Evolutionary conservation across 768 basidiomycete genomes (phyloP), one percentile per base, ranked within the genome.

Genomic region (Auriculariales sp.): DNA sequence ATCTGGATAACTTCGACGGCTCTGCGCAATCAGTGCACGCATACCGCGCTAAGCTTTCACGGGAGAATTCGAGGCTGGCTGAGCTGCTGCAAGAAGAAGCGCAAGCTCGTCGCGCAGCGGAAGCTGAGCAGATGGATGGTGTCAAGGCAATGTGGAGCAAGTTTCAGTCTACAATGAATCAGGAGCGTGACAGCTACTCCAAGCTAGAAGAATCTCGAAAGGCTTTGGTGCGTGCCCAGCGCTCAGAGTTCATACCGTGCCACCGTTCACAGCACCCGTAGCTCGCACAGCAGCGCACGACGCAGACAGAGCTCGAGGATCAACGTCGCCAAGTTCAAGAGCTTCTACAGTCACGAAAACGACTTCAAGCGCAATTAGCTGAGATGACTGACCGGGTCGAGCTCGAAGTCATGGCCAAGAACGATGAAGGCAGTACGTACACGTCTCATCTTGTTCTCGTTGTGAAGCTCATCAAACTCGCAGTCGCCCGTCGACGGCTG

Each of bases 121-220:
- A 81, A 51, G 69, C 75, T n/a, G 71, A 78, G 19, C 79, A 81
- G 55, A 67, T 77, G 12, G 75, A 77, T 55, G 77, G 78, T 24
- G 69, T 80, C 24, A 77, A 81, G 53, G 73, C 71, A 0, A 74
- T 82, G 68, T 82, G 79, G 79, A 64, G 68, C 32, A 80, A 79
- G 53, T 78, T 81, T 66, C 74, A 77, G 62, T 71, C 68, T 53
- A 71, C 72, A 0, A 78, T 81, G 31, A 52, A 68, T 0, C 69
- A 73, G 45, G 81, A 83, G 59, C 71, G 79, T 22, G 74, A 78
- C 45, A 79, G 71, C 51, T 81, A 80, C 53, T 59, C 68, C 34
- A 75, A 77, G 24, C 63, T 83, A 12, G 83, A 84, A 55, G 83
- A 82, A 54, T 83, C 81, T 14, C 70, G 77, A 42, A 81, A 78